Base-by-base conservation (phyloP, 768 basidiomycete species). In the Lentinus brumalis region DNA sequence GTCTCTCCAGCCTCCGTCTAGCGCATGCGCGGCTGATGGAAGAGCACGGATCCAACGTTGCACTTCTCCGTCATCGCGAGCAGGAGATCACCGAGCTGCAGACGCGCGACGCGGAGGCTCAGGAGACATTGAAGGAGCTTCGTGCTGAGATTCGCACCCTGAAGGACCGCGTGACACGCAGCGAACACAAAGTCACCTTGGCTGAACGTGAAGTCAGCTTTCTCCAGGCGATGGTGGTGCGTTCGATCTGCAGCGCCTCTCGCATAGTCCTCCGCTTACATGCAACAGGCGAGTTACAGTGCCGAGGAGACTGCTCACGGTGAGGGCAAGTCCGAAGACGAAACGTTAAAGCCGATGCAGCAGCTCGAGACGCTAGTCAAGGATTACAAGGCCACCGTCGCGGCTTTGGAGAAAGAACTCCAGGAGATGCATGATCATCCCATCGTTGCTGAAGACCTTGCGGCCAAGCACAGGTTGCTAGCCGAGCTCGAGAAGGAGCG, bases 121-220 rank as follows among this genome's bases (percentile, higher is more conserved):
- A 61, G 26, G 55, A 50, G 15, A 67, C 61, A 2, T 51, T 66
- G 15, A 59, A 69, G 1, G 79, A 83, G 49, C 65, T 76, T 0
- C 74, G 75, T 44, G 67, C 74, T 3, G 73, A 82, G 4, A 67
- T 78, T 9, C 74, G 74, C 12, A 56, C 69, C 1, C 66, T 81
- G 10, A 79, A 79, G 60, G 83, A 79, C 46, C 75, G 72, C 56
- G 70, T 73, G 1, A 60, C 53, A 18, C 73, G 78, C 31, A 73
- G 74, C n/a, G 77, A 81, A 46, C 75, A 76, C 58, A 71, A 76
- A 5, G 63, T 72, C n/a, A 68, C 71, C 11, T 70, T 84, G 4
- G 76, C 78, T 0, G 87, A 89, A 65, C 70, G 84, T 32, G 89
- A 92, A 65, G 80, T 84, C n/a, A 77, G 80, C n/a, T 89, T 87